These are phyloP conservation scores for Microdochium paspali DNA, from an alignment of 2,329 filamentous ascomycete species.

Conservation along the genomic window DNA sequence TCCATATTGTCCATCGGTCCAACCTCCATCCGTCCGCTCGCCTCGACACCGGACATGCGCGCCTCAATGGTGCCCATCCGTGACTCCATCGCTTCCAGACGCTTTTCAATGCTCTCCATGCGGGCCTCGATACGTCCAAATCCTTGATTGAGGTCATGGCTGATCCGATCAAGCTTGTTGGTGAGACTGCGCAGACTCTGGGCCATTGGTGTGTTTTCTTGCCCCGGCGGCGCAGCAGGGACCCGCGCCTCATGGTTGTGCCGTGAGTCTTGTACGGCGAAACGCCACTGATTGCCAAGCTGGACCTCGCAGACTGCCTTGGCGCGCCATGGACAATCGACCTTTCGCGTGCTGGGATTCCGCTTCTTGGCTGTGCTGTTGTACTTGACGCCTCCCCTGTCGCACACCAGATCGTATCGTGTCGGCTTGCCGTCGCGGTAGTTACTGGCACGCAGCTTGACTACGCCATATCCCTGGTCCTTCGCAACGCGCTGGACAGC, in stretches of 20 bases:
- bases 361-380: constrained; percentile 57
- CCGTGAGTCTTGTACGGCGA: constrained; percentile 48
- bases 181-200: constrained; percentile 48
- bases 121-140: constrained; percentile 40
- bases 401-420: constrained; percentile 53
- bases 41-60: constrained; percentile 26
- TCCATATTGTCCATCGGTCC: constrained; percentile 24
- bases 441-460: constrained; percentile 54
- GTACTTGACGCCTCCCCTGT: constrained; percentile 55
- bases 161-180: constrained; percentile 50
- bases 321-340: constrained; percentile 53
- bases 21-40: constrained; percentile 9
- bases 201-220: constrained; percentile 47
- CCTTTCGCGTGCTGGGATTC: constrained; percentile 53
- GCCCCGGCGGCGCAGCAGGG: constrained; percentile 41
- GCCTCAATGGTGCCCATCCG: constrained; percentile 25
- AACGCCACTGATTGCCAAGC: constrained; percentile 55
- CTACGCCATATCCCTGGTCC: constrained; percentile 53
- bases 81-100: constrained; percentile 43
- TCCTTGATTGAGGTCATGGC: constrained; percentile 44
- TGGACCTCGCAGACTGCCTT: constrained; percentile 57
- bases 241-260: constrained; percentile 54
- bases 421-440: constrained; percentile 55
- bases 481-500: constrained; percentile 51
- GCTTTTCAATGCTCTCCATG: constrained; percentile 42